Percentiles rank a stretch among this genome's conserved stretches.
phyloP scores from a whole-genome alignment of 106 monocot genomes.

The Xerophyta viscosa region DNA sequence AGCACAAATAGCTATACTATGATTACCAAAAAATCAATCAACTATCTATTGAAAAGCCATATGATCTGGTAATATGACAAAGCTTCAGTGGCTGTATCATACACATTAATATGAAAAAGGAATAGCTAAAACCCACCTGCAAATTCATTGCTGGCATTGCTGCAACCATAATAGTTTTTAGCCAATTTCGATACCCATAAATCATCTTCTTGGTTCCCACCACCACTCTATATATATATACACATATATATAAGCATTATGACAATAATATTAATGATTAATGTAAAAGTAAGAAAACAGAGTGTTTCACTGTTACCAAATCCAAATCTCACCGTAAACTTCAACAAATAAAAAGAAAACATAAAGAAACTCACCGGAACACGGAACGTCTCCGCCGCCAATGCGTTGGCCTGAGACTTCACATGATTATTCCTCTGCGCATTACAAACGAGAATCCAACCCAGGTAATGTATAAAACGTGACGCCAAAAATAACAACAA shows the following conservation, averaged over 20 bases:
- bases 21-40: too few species aligned
- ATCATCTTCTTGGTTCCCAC: constrained; percentile 16
- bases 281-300: constrained; percentile 4
- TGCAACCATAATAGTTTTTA: constrained; percentile 51
- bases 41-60: too few species aligned
- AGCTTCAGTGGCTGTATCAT: too few species aligned
- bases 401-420: constrained; percentile 1
- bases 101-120: too few species aligned
- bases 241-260: background rate
- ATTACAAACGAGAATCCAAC: background rate
- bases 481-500: background rate
- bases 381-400: constrained; percentile 12
- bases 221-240: constrained; percentile 21
- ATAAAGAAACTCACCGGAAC: constrained; percentile 24
- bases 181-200: constrained; percentile 52
- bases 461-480: background rate
- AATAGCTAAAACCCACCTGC: constrained; percentile 22
- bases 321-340: background rate
- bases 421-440: constrained; percentile 5
- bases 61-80: too few species aligned
- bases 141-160: constrained; percentile 50
- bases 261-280: background rate
- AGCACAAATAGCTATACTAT: too few species aligned
- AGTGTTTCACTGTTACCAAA: background rate
- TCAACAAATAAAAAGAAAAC: background rate